Evolutionary conservation across 2,329 filamentous ascomycete species (phyloP).

Genomic region (Dendrostoma leiphaemia): DNA sequence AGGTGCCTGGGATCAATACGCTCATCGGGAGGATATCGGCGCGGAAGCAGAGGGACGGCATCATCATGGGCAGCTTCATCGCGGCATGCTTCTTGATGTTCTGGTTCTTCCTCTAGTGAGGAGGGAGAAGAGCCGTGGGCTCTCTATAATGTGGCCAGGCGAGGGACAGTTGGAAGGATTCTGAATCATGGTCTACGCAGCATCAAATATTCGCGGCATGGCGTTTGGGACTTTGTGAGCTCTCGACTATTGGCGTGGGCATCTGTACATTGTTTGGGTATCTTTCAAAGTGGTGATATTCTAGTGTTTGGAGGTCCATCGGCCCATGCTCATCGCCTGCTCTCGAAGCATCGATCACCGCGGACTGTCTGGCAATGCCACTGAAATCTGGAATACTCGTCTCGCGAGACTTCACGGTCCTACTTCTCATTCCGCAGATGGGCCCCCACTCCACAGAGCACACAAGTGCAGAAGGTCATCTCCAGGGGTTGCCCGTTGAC

Average conservation of each 20-base stretch:
- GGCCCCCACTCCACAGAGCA: background rate
- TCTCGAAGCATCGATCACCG: too few relatives aligned
- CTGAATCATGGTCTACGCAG: conserved; percentile 3
- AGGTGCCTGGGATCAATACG: conserved; percentile 89
- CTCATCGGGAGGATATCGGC: conserved; percentile 90
- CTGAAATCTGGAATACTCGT: too few relatives aligned
- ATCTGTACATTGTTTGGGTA: conserved; percentile 19
- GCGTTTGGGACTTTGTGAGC: conserved; percentile 10
- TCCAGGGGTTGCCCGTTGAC: background rate
- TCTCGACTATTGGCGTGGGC: conserved; percentile 3
- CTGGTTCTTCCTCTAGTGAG: conserved; percentile 66
- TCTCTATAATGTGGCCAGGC: too few relatives aligned
- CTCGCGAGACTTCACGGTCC: too few relatives aligned
- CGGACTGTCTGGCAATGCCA: too few relatives aligned
- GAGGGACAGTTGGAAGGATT: background rate
- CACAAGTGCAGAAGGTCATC: too few relatives aligned
- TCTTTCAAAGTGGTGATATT: conserved; percentile 13
- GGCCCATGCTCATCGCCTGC: background rate
- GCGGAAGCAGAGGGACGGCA: conserved; percentile 90
- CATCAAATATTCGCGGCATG: conserved; percentile 10
- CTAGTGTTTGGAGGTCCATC: background rate
- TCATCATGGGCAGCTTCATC: conserved; percentile 90
- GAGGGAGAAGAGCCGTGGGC: too few relatives aligned
- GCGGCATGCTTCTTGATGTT: conserved; percentile 88
- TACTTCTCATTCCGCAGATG: too few relatives aligned